These are phyloP conservation scores for cucumber (Cucumis sativus) DNA, from an alignment of 306 rosid species.

Conservation along the genomic window Cucumber_9930_V3 NC_026657.2:26053501-26054000, in stretches of 20 bases:
- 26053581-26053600: neutral
- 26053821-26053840: too few species aligned
- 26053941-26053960: too few species aligned
- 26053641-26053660: neutral
- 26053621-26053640: neutral
- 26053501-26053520: too few species aligned
- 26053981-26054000: too few species aligned
- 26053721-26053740: neutral
- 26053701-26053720: neutral
- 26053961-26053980: too few species aligned
- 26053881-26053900: too few species aligned
- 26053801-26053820: neutral
- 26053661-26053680: neutral
- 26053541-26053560: neutral
- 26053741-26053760: neutral
- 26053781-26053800: neutral
- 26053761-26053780: neutral
- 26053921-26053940: too few species aligned
- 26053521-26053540: neutral
- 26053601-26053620: too few species aligned
- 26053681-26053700: neutral
- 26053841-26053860: too few species aligned
- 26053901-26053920: too few species aligned
- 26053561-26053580: neutral
- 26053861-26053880: too few species aligned